Base-by-base conservation (phyloP, 202 grass and related monocot species). In the Bolboschoenoplectus hybrid region DNA sequence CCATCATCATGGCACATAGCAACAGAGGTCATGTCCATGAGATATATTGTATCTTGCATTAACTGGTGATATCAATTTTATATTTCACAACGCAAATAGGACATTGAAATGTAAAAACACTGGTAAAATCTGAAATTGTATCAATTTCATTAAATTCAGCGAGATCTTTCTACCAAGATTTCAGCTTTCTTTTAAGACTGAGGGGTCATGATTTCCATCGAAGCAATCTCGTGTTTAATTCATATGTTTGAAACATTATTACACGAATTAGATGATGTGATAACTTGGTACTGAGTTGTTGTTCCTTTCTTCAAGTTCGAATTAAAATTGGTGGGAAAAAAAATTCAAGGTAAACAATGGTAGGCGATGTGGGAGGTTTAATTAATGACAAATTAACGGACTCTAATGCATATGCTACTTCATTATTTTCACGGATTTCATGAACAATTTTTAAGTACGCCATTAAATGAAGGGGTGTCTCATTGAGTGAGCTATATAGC, bases 381-480 rank as follows among this genome's bases (percentile, higher is more conserved):
- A 83, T 83, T 83, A 83, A 83, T 68, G 81, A 36, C 2, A 17
- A 35, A 77, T 77, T 74, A 74, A 74, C 50, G 69, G 45, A 44
- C n/a, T 19, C 4, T 1, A 56, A 40, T 26, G 6, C 50, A 14
- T 4, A 38, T 56, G 43, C 45, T 49, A 55, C 44, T 83, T 63
- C 20, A 17, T 47, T 7, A 13, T 40, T 83, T 6, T 83, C 81
- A 83, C 81, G 81, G 63, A 50, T 83, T 83, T 83, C 81, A 40
- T 83, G 81, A 69, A 34, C 63, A 69, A 41, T 55, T 68, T 83
- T 67, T 53, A 67, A 69, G 20, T 36, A 68, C 44, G 56, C 12
- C 62, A 53, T 83, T 26, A 67, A 83, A 68, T 83, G 45, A 68
- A 43, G 26, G 19, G 17, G 62, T 50, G 43, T 64, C 36, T 64